Evolutionary conservation across 1,139 yeast genomes (phyloP), one percentile per base, ranked within the genome.

Genomic region (Hyphopichia buzzinii): DNA sequence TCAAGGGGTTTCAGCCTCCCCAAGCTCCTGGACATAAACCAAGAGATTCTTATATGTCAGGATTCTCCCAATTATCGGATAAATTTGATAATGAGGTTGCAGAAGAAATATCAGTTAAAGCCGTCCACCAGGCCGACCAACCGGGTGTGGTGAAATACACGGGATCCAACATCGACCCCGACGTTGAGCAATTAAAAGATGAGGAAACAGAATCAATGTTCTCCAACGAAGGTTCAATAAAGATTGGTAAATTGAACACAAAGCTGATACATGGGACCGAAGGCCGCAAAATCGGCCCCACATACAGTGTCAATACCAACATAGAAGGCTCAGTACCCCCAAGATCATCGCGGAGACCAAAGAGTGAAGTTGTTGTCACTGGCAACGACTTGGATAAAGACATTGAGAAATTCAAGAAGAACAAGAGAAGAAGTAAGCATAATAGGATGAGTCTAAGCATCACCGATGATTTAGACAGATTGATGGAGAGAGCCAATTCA

Each of bases 301-400:
- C 58, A 36, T 41, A 51, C 25, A 50, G 62, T 10, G 63, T 62
- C 40, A 55, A 54, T 36, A 71, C 76, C 12, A 60, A 49, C 27
- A 54, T 71, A 29, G 74, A 69, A 35, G 59, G 60, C 2, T 50
- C 68, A 1, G 57, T 72, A 3, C 77, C 77, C 4, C 66, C 74
- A 1, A 49, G 77, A 35, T 69, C 74, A 13, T 56, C 57, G 4
- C 50, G 67, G 34, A 50, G 77, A 39, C 75, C 74, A 7, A 55
- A 58, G 32, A 65, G 72, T 37, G 66, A 58, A 36, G 42, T 58
- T 7, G 36, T 54, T n/a, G 33, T 43, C 3, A 27, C 37, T n/a
- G 40, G 36, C 12, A 37, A 34, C 29, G 44, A 42, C 8, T 42
- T 55, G 23, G 39, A 41, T 4, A 39, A 39, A 17, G 56, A 49